Base-by-base conservation (phyloP, 169 alveolate genomes). In the Eimeria sp. region DNA sequence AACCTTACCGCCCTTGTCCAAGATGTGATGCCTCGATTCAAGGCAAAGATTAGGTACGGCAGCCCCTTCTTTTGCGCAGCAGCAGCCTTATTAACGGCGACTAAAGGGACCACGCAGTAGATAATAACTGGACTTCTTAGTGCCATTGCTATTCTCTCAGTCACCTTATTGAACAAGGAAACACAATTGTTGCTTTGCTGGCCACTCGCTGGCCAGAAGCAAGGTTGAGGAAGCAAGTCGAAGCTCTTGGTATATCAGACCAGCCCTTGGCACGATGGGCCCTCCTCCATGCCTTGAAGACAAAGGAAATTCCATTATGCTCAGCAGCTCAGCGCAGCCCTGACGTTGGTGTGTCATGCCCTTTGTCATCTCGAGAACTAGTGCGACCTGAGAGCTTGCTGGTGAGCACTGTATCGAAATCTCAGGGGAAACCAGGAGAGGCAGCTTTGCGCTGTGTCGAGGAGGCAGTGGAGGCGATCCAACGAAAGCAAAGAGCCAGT, bases 121-220 rank as follows among this genome's bases (percentile, higher is more conserved):
- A 46, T 33, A 20, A 13, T 6, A 25, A 27, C 46, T 52, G 68
- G 6, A 78, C 52, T 6, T 16, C 4, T 52, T 8, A 10, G 8
- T 49, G 54, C 49, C 8, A 4, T 54, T 60, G 68, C 54, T 87
- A 82, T 60, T 87, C 62, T 43, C 56, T 87, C 94, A 87, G 94
- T 10, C 37, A 40, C 23, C 83, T 87, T 71, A 74, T 87, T 87
- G 94, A 62, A 66, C 94, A 87, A 43, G 94, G 94, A 33, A 87
- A 87, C 68, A 66, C 94, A 62, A 20, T 87, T 40, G 94, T 87
- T 87, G 94, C 94, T 18, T 87, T 87, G 83, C 82, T 87, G 46
- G 94, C 94, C 62, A 8, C 83, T 82, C 78, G 78, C 37, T 87
- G 94, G 94, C 94, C 94, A 62, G 94, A 87, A 46, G 94, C 94